A percentile compares a stretch with the other conserved stretches of the same genome.
These are phyloP conservation scores for Salix purpurea DNA, from an alignment of 345 rosid species.

Conservation along the genomic window DNA sequence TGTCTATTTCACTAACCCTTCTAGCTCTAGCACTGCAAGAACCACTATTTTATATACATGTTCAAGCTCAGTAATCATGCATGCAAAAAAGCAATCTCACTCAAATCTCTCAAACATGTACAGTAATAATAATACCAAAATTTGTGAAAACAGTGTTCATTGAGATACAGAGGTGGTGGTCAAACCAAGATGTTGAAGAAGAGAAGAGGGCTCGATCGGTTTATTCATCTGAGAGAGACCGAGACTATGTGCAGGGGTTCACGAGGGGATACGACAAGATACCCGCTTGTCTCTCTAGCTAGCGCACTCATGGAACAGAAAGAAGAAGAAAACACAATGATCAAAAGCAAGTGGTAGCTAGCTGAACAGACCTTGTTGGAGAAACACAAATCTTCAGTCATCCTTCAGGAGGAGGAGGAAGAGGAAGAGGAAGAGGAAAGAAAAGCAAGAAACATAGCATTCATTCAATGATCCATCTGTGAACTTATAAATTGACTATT, in stretches of 20 bases:
- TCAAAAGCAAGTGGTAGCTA: neutral
- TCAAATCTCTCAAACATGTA: neutral
- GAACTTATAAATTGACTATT: too few species aligned
- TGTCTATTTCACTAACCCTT: slow-evolving; percentile 38
- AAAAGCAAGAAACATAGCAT: neutral
- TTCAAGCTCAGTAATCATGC: neutral
- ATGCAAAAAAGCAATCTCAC: slow-evolving; percentile 12
- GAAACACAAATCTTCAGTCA: slow-evolving; percentile 1
- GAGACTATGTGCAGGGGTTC: slow-evolving; percentile 12
- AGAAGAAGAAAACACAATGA: neutral
- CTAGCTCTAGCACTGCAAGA: neutral
- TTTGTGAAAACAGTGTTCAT: neutral
- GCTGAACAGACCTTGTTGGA: neutral
- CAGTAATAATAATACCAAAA: neutral
- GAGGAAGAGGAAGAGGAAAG: neutral
- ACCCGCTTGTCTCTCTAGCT: slow-evolving; percentile 26
- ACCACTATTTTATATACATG: neutral
- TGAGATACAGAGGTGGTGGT: neutral
- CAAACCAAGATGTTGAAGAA: neutral
- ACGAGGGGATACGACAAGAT: slow-evolving; percentile 38
- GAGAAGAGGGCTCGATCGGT: neutral
- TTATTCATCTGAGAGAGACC: neutral
- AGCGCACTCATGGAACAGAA: neutral
- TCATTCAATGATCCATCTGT: too few species aligned
- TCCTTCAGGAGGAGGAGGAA: neutral